Base-by-base conservation (phyloP, 352 stramenopile species). In the Pythium guiyangense region DNA sequence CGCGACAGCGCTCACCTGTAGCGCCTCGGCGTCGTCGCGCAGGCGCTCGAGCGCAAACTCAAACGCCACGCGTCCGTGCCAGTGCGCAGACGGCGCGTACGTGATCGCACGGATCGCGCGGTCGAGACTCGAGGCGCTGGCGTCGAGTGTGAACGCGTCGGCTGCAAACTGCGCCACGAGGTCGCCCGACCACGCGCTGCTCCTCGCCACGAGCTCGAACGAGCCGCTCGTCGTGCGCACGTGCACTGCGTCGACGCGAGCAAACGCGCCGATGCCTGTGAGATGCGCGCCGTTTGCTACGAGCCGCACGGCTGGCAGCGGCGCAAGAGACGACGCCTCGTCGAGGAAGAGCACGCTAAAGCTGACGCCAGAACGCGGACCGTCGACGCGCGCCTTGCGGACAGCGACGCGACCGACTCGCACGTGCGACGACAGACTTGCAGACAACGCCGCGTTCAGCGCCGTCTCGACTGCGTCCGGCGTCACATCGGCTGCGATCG, bases 301-400 rank as follows among this genome's bases (percentile, higher is more conserved):
- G 31, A 64, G 37, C 20, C 11, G n/a, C 3, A 20, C n/a, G 18
- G 18, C 34, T 27, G 14, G 20, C 11, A 6, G 29, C 9, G 47
- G 8, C 20, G 31, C 2, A 18, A 15, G 9, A 35, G 49, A 47
- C 6, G 50, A 64, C 14, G 39, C 10, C 20, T 68, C 54, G 3
- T 62, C 44, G 25, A 60, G 27, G 9, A 68, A 68, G 8, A 68
- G 25, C 17, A 64, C 12, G 6, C 44, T 57, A 39, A 57, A 68
- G 43, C 46, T 52, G 34, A 54, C 49, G 8, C 57, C 51, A n/a
- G 49, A 29, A 22, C 40, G 47, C 6, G 50, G 34, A 2, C 45
- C 49, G 42, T 59, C 39, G 20, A 54, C 12, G 15, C 35, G 60
- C 0, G 60, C 42, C 40, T 67, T 68, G 11, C 62, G 37, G 18